Evolutionary conservation across 2,329 filamentous ascomycete species (phyloP).

Genomic region (Microdochium paspali): DNA sequence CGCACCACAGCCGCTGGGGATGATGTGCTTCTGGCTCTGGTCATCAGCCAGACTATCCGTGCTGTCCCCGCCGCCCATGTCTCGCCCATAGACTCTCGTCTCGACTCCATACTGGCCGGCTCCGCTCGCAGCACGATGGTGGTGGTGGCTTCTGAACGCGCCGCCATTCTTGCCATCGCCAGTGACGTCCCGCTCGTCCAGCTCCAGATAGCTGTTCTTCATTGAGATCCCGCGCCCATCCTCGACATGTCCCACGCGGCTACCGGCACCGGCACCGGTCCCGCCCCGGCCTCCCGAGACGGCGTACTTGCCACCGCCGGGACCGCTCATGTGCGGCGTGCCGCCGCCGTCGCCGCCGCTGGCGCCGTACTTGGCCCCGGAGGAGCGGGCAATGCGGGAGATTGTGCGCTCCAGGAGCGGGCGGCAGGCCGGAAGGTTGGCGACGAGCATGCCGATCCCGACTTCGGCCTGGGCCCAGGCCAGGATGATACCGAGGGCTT

Average conservation of each 20-base stretch:
- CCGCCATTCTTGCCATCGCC: neutral
- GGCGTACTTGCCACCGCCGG: neutral
- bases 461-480: neutral
- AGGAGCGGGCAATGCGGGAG: neutral
- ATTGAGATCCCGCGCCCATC: too few relatives aligned
- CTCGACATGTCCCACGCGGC: too few relatives aligned
- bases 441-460: conserved; percentile 1
- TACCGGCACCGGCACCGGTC: too few relatives aligned
- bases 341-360: neutral
- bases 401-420: neutral
- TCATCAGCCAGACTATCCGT: neutral
- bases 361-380: neutral
- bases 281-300: too few relatives aligned
- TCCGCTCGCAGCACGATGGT: neutral
- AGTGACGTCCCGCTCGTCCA: neutral
- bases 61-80: neutral
- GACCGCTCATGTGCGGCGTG: neutral
- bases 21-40: neutral
- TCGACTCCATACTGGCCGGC: neutral
- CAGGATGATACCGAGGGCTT: neutral
- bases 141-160: neutral
- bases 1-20: neutral
- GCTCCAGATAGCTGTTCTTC: neutral
- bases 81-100: neutral
- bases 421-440: neutral